These are phyloP conservation scores for Kitagawia praeruptora DNA, from an alignment of 129 eudicot species.

Conservation along the genomic window DNA sequence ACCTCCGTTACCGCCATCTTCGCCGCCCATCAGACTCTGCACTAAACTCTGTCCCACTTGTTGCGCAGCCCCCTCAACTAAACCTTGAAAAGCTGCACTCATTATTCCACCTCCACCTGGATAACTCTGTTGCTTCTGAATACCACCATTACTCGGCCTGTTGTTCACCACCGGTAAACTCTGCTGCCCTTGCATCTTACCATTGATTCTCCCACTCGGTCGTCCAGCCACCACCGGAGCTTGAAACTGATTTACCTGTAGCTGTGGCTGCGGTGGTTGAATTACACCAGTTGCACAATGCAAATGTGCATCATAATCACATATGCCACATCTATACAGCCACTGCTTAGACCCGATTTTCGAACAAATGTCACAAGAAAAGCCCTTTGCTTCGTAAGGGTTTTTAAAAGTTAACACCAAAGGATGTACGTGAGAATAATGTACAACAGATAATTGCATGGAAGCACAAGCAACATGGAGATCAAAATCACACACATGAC, in stretches of 20 bases:
- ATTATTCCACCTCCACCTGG: constrained; percentile 15
- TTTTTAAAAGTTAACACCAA: constrained; percentile 36
- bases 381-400: constrained; percentile 42
- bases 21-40: constrained; percentile 26
- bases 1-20: constrained; percentile 5
- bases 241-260: constrained; percentile 4
- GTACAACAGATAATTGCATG: constrained; percentile 30
- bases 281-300: constrained; percentile 25
- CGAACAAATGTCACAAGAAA: constrained; percentile 49
- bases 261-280: constrained; percentile 1
- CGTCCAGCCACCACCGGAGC: constrained; percentile 10
- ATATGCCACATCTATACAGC: constrained; percentile 47
- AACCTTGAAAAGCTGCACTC: constrained; percentile 29
- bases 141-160: neutral
- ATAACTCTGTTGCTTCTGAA: neutral
- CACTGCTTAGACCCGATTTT: constrained; percentile 43
- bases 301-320: constrained; percentile 59
- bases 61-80: constrained; percentile 61
- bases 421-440: constrained; percentile 32
- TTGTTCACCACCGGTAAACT: neutral
- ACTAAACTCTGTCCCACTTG: constrained; percentile 39
- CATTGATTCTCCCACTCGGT: neutral
- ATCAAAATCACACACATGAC: constrained; percentile 42
- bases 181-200: neutral
- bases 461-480: constrained; percentile 51